Evolutionary conservation across 371 early-diverging fungal species (phyloP), one percentile per base, ranked within the genome.

Genomic region (Zopfochytrium polystomum): DNA sequence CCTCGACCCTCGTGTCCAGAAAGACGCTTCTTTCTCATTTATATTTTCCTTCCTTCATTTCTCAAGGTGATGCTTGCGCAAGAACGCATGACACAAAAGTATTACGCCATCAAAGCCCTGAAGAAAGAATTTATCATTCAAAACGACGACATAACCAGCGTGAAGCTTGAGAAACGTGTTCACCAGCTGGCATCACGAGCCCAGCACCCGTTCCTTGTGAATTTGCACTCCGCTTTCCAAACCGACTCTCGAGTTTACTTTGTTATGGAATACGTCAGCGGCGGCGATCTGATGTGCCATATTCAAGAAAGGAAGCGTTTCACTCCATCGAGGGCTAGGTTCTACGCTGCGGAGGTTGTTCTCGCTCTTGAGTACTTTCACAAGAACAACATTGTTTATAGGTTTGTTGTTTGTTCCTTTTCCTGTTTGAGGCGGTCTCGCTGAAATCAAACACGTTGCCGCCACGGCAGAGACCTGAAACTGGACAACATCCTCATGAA

Each of bases 231-330:
- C 27, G 90, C 90, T 68, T 97, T 98, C 81, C 96, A 97, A 73
- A 89, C 93, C 0, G 87, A 91, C 43, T 87, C 87, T 38, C 84
- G 95, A 51, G 80, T 99, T 33, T 97, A 91, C 77, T 93, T 99
- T 74, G 96, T 98, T 25, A 96, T 99, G 96, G 99, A 99, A 67
- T 99, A 95, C 79, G 88, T 99, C 5, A 81, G 84, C 25, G 99
- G 99, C 60, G 99, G 99, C 56, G 99, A 99, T 77, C 78, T 99
- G 70, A 96, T 99, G 94, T 90, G 90, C 80, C 95, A 93, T 67
- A 95, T 93, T 50, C 93, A 57, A n/a, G 22, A 43, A 51, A 32
- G 30, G 34, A 54, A 61, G 33, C 46, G 48, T 15, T 61, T 53
- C 45, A n/a, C 29, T 1, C 34, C 18, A 23, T 44, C 4, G 9